Evolutionary conservation across 139 green algal genomes (phyloP).

Genomic region (Microglena sp.): DNA sequence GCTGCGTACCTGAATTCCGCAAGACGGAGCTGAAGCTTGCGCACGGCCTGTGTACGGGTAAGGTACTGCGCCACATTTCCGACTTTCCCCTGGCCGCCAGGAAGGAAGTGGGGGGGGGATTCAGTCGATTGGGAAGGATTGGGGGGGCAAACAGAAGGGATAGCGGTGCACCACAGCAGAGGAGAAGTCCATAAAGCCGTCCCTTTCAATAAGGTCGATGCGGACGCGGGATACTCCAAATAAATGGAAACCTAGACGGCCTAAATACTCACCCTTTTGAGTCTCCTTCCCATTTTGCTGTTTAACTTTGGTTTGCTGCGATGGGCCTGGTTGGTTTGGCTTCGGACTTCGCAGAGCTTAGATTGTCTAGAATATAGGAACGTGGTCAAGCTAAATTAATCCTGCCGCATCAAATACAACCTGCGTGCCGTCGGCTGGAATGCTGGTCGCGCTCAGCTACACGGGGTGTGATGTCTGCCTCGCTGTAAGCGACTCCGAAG

Average conservation of each 20-base stretch:
- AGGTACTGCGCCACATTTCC: conserved; percentile 80
- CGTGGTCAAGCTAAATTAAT: too few species aligned
- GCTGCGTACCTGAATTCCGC: conserved; percentile 76
- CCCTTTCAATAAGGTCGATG: not conserved
- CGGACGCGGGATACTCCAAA: not conserved
- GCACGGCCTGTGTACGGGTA: conserved; percentile 90
- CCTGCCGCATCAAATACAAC: too few species aligned
- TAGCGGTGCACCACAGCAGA: not conserved
- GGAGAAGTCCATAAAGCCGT: not conserved
- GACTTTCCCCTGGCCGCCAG: conserved; percentile 30
- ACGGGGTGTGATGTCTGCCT: too few species aligned
- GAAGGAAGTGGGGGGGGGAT: not conserved
- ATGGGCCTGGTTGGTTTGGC: too few species aligned
- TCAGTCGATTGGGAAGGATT: not conserved
- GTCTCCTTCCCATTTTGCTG: not conserved
- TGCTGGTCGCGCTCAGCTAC: too few species aligned
- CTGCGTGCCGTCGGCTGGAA: too few species aligned
- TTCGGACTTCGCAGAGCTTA: too few species aligned
- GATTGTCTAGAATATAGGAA: too few species aligned
- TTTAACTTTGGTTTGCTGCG: too few species aligned
- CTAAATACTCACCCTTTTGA: not conserved
- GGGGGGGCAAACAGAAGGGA: not conserved
- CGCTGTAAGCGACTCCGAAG: too few species aligned
- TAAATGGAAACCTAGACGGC: not conserved
- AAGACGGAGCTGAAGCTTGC: conserved; percentile 92